These are phyloP conservation scores for Epichloe festucae DNA, from an alignment of 2,329 filamentous ascomycete species.

Conservation along the genomic window DNA sequence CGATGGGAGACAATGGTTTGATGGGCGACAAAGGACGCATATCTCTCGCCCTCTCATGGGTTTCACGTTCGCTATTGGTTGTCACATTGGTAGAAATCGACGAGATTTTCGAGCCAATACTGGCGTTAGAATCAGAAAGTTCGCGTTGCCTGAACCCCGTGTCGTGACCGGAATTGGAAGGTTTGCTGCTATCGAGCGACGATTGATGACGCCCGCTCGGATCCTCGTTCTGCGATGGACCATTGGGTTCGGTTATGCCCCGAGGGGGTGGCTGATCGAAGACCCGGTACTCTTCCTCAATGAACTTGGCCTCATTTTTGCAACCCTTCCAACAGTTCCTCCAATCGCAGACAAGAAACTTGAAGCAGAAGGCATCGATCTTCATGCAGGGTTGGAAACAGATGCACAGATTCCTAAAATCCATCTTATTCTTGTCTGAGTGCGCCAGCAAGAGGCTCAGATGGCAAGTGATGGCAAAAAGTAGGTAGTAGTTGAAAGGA, in stretches of 20 bases:
- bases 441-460: slow-evolving; percentile 83
- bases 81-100: slow-evolving; percentile 33
- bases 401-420: slow-evolving; percentile 87
- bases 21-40: slow-evolving; percentile 50
- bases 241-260: slow-evolving; percentile 28
- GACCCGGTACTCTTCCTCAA: slow-evolving; percentile 53
- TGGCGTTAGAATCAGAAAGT: slow-evolving; percentile 29
- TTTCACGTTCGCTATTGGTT: slow-evolving; percentile 26
- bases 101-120: slow-evolving; percentile 28
- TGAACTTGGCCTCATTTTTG: slow-evolving; percentile 72
- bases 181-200: slow-evolving; percentile 53
- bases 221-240: slow-evolving; percentile 12
- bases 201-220: slow-evolving; percentile 23
- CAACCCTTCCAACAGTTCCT: slow-evolving; percentile 95
- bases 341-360: slow-evolving; percentile 91
- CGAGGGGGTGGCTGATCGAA: slow-evolving; percentile 47
- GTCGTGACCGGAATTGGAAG: slow-evolving; percentile 21
- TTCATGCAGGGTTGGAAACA: slow-evolving; percentile 97
- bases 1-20: slow-evolving; percentile 50
- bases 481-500: slow-evolving; percentile 92
- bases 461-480: slow-evolving; percentile 95
- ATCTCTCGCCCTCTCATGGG: slow-evolving; percentile 21
- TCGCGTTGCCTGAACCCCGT: slow-evolving; percentile 32
- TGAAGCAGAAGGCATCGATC: slow-evolving; percentile 90
- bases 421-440: slow-evolving; percentile 96